Percentiles rank a stretch among this genome's conserved stretches.
Conservation (phyloP, 768 basidiomycete species). For the Mycena epipterygia region DNA sequence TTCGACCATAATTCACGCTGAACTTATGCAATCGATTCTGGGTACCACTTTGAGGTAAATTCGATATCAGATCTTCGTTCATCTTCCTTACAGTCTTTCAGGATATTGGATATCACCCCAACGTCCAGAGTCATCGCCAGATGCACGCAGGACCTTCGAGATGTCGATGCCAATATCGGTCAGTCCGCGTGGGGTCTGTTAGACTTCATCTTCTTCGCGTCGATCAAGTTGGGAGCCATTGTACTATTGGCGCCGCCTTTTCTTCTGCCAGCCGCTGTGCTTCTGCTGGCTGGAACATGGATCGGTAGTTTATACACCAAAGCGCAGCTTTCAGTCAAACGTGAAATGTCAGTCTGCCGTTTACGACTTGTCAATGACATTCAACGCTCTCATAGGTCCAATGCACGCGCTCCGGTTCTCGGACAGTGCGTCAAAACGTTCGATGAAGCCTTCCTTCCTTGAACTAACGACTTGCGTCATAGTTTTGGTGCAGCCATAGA, state of each 20-base stretch:
- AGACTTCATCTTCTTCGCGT: conserved; percentile 32
- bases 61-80: neutral
- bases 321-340: conserved; percentile 47
- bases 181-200: conserved; percentile 18
- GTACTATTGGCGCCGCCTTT: conserved; percentile 43
- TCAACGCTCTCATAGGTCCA: neutral
- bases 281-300: conserved; percentile 45
- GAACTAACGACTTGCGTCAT: neutral
- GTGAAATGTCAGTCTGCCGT: neutral
- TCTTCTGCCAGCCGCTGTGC: conserved; percentile 42
- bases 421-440: conserved; percentile 21
- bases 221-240: conserved; percentile 45
- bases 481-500: conserved; percentile 19
- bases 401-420: conserved; percentile 23
- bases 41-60: conserved; percentile 59
- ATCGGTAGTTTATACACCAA: conserved; percentile 43
- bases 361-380: neutral
- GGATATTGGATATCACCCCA: conserved; percentile 66
- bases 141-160: conserved; percentile 62
- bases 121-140: conserved; percentile 64
- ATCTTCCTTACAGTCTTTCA: conserved; percentile 31
- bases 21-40: conserved; percentile 55
- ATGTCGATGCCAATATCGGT: conserved; percentile 37
- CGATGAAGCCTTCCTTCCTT: no score
- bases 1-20: conserved; percentile 54